Base-by-base conservation (phyloP, 2,329 filamentous ascomycete species). In the Diaporthe caulivora region DNA sequence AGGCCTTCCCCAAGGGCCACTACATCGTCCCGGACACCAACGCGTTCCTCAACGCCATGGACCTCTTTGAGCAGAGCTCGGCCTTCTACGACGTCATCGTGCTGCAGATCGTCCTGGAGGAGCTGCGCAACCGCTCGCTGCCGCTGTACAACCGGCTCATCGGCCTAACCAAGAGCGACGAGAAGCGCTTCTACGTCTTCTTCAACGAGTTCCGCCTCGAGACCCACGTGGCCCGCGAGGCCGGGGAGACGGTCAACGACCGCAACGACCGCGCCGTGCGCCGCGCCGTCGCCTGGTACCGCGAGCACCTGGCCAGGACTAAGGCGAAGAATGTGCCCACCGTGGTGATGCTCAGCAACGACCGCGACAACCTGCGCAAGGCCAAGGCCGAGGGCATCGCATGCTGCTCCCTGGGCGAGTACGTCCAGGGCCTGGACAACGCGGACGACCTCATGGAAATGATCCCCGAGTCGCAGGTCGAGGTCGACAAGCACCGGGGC, bases 121-220 rank as follows among this genome's bases (percentile, higher is more conserved):
- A 99, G 85, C 89, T 99, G 74, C 94, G 95, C 81, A 98, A 98
- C 82, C 91, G 95, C 78, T 98, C 96, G 17, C 84, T 98, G 75
- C 97, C 97, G 54, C 90, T 99, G 49, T 99, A 98, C 86, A 98
- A 98, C 82, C 94, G 97, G 51, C 87, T 99, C 65, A 91, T 98
- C 77, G 92, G 93, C 29, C 87, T 99, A 76, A 97, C 95, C 51
- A 97, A 96, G 84, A 98, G 96, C 80, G 95, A 98, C 79, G 95
- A 97, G 77, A 99, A 99, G 87, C 92, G 96, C 71, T 98, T 98
- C 82, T 98, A 98, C 80, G 94, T 99, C 69, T 99, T 99, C 82
- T 98, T 98, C 90, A 99, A 99, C 82, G 97, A 99, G 79, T 99
- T 99, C 81, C 91, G 96, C 68, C 87, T 95, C 51, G 97, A 99